Percentiles rank a stretch among this genome's conserved stretches.
These are phyloP conservation scores for Xylariaceae sp. DNA, from an alignment of 2,329 filamentous ascomycete genomes.

Conservation along the genomic window DNA sequence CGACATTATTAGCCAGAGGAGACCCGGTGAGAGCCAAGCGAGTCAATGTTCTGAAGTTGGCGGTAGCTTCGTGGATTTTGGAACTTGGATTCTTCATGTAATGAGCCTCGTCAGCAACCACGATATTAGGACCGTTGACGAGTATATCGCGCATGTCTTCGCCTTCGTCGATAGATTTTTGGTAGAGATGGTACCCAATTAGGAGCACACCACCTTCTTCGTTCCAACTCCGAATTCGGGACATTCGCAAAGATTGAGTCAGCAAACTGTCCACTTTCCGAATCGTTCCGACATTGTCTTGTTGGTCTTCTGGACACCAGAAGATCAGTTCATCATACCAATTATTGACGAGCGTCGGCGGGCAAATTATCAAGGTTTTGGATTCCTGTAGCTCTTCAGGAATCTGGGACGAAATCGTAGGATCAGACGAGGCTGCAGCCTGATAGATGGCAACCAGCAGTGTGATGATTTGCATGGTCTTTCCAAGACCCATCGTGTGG, in stretches of 20 bases:
- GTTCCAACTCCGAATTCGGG: constrained; percentile 56
- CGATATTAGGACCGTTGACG: constrained; percentile 60
- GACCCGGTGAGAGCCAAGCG: constrained; percentile 85
- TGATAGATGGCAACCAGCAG: constrained; percentile 72
- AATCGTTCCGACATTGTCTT: constrained; percentile 48
- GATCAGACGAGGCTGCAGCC: constrained; percentile 57
- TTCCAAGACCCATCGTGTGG: constrained; percentile 89
- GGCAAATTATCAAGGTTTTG: constrained; percentile 70
- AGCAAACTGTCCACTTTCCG: constrained; percentile 49
- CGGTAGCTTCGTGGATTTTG: constrained; percentile 49
- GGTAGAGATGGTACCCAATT: constrained; percentile 69
- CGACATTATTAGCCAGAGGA: constrained; percentile 77
- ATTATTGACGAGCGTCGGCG: constrained; percentile 70
- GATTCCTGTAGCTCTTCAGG: constrained; percentile 59
- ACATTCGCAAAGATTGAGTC: constrained; percentile 35
- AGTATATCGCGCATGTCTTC: constrained; percentile 39
- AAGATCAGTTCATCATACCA: constrained; percentile 73
- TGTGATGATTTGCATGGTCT: constrained; percentile 87
- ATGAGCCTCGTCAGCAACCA: constrained; percentile 85
- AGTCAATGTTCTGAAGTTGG: constrained; percentile 59
- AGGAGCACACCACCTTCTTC: constrained; percentile 67
- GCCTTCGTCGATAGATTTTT: constrained; percentile 31
- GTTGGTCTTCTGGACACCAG: constrained; percentile 57
- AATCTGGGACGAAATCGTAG: constrained; percentile 59
- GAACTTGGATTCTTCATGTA: constrained; percentile 63